Evolutionary conservation across 2,329 filamentous ascomycete genomes (phyloP).

Genomic region (Pseudogymnoascus sp.): DNA sequence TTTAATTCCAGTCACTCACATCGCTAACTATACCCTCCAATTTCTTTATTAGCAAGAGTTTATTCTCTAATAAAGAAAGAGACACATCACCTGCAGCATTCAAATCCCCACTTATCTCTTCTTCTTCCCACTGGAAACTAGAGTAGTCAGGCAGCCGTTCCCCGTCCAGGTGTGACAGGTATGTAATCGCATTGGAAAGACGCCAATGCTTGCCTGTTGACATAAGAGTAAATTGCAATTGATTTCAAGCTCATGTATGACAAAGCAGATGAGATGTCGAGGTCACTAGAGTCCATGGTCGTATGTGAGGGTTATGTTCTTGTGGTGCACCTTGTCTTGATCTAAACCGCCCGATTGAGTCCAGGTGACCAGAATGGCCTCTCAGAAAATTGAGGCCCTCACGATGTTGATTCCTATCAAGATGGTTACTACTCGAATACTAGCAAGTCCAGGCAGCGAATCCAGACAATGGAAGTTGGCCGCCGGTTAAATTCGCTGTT

Average conservation of each 20-base stretch:
- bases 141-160: neutral
- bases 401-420: neutral
- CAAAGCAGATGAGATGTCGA: neutral
- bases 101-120: neutral
- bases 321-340: neutral
- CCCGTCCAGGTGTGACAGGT: neutral
- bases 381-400: neutral
- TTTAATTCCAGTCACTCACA: neutral
- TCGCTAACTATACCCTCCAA: neutral
- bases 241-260: neutral
- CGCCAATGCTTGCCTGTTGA: neutral
- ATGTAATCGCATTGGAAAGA: neutral
- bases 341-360: neutral
- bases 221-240: neutral
- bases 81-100: neutral
- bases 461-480: neutral
- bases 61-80: neutral
- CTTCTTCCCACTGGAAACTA: neutral
- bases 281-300: neutral
- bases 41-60: neutral
- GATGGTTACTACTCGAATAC: neutral
- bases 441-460: no score
- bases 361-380: neutral
- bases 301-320: neutral
- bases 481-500: neutral